Conservation (phyloP, 176 grass and related monocot genomes). For the Secale cereale region DNA sequence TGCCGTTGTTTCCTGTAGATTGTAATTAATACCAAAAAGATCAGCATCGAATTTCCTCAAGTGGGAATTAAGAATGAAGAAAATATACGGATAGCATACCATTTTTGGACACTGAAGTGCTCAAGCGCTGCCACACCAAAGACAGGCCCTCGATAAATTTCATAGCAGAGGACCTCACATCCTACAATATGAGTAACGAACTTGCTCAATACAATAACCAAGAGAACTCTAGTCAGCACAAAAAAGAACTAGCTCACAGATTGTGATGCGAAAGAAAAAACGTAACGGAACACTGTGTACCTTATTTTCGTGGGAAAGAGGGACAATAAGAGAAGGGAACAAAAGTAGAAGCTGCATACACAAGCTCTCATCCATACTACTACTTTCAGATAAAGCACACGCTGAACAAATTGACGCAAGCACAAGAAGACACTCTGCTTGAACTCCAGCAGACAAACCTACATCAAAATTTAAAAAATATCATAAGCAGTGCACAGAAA, state of each 20-base stretch:
- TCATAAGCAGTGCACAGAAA: slow-evolving; percentile 12
- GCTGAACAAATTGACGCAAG: slow-evolving; percentile 52
- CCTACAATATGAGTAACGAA: slow-evolving; percentile 47
- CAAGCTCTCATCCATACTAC: slow-evolving; percentile 62
- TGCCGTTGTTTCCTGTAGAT: slow-evolving; percentile 59
- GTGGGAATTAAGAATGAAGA: slow-evolving; percentile 19
- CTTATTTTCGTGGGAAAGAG: slow-evolving; percentile 77
- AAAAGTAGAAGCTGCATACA: slow-evolving; percentile 61
- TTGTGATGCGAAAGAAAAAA: slow-evolving; percentile 6
- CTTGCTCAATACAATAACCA: not conserved
- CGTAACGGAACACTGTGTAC: slow-evolving; percentile 27
- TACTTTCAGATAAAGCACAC: slow-evolving; percentile 60
- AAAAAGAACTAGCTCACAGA: slow-evolving; percentile 7
- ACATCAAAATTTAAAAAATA: slow-evolving; percentile 16
- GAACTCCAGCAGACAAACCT: slow-evolving; percentile 58
- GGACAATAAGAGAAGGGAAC: slow-evolving; percentile 72
- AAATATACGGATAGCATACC: slow-evolving; percentile 38
- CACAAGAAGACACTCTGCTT: slow-evolving; percentile 63
- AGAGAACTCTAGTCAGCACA: slow-evolving; percentile 5
- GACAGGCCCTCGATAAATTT: slow-evolving; percentile 69
- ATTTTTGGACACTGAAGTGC: slow-evolving; percentile 56
- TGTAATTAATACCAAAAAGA: slow-evolving; percentile 25
- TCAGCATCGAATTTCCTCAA: slow-evolving; percentile 1
- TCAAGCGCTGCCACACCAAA: slow-evolving; percentile 58
- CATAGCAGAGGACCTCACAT: slow-evolving; percentile 64